Evolutionary conservation across 164 flowering plant genomes (phyloP).

Genomic region (Brasenia schreberi): DNA sequence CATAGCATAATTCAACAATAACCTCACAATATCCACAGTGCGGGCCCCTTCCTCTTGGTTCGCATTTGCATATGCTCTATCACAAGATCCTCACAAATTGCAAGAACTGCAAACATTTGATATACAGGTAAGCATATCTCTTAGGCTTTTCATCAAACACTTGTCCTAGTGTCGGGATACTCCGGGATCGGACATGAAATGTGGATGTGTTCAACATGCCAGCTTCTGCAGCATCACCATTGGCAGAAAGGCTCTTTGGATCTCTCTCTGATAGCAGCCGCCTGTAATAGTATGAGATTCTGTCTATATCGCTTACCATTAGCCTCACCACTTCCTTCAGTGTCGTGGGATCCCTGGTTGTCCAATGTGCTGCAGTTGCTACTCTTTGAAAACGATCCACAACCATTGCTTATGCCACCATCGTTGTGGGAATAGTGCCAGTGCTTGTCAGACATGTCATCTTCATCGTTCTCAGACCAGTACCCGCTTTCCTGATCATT

Average conservation of each 20-base stretch:
- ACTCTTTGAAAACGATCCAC: too few species aligned
- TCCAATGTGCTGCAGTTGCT: too few species aligned
- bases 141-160: too few species aligned
- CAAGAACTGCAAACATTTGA: too few species aligned
- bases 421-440: not conserved
- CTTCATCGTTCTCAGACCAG: slow-evolving; percentile 28
- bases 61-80: too few species aligned
- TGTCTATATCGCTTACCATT: slow-evolving; percentile 18
- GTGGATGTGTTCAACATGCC: not conserved
- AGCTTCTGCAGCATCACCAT: slow-evolving; percentile 5
- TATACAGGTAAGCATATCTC: too few species aligned
- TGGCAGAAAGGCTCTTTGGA: slow-evolving; percentile 18
- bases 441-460: slow-evolving; percentile 11
- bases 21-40: too few species aligned
- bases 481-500: slow-evolving; percentile 59
- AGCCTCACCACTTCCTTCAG: not conserved
- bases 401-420: not conserved
- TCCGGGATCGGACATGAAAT: slow-evolving; percentile 12
- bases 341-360: not conserved
- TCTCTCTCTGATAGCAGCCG: slow-evolving; percentile 22
- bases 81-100: too few species aligned
- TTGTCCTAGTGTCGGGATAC: slow-evolving; percentile 59
- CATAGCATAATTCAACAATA: too few species aligned
- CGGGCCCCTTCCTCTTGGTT: too few species aligned
- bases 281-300: slow-evolving; percentile 33